Evolutionary conservation across 371 early-diverging fungal genomes (phyloP).

Genomic region (Mortierella sp.): DNA sequence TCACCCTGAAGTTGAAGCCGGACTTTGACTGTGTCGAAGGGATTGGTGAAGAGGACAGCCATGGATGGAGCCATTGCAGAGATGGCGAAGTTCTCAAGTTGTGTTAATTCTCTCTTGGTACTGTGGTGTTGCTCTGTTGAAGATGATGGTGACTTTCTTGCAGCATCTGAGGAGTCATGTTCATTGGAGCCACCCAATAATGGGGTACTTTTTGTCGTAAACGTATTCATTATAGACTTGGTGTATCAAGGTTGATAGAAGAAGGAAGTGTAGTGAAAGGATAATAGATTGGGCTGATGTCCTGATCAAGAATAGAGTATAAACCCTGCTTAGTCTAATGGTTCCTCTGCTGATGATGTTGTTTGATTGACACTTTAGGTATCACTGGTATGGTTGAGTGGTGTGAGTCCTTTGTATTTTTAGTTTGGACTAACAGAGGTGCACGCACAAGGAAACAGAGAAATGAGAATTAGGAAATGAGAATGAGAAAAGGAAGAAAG

Average conservation of each 20-base stretch:
- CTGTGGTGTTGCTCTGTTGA: not conserved
- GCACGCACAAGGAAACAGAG: not conserved
- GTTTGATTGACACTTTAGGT: no score
- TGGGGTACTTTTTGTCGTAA: slow-evolving; percentile 57
- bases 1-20: slow-evolving; percentile 76
- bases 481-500: slow-evolving; percentile 2
- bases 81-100: slow-evolving; percentile 64
- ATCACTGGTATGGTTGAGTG: not conserved
- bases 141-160: not conserved
- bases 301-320: slow-evolving; percentile 2
- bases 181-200: slow-evolving; percentile 45
- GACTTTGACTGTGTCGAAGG: slow-evolving; percentile 77
- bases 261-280: not conserved
- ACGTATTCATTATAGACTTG: slow-evolving; percentile 42
- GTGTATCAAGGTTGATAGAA: not conserved
- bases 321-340: not conserved
- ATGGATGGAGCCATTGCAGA: slow-evolving; percentile 68
- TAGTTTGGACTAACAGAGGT: not conserved
- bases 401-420: not conserved
- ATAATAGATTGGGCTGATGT: not conserved
- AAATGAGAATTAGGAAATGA: slow-evolving; percentile 1
- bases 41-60: slow-evolving; percentile 78
- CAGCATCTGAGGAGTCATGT: slow-evolving; percentile 15
- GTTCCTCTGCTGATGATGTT: no score
- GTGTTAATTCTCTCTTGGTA: slow-evolving; percentile 47